Evolutionary conservation across 768 basidiomycete species (phyloP).

Genomic region (Naganishia vaughanmartiniae): DNA sequence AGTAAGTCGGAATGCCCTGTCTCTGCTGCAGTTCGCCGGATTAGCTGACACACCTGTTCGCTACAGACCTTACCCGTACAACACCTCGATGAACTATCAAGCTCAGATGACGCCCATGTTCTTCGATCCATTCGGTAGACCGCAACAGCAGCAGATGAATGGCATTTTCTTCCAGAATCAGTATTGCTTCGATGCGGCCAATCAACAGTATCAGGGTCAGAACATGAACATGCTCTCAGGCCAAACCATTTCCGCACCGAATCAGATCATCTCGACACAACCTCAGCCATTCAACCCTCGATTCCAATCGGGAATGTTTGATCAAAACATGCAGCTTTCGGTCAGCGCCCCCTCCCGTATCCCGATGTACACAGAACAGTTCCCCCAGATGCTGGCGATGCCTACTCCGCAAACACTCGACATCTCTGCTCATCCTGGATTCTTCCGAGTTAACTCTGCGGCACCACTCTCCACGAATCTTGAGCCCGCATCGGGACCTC

Average conservation of each 20-base stretch:
- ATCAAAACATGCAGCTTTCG: conserved; percentile 4
- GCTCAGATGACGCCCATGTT: conserved; percentile 1
- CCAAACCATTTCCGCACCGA: not conserved
- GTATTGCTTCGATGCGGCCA: not conserved
- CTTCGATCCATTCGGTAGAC: conserved; percentile 10
- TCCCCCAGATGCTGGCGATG: conserved; percentile 5
- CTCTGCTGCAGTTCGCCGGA: not conserved
- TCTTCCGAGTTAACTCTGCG: conserved; percentile 13
- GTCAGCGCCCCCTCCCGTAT: conserved; percentile 9
- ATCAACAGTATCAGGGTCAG: not conserved
- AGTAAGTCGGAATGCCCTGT: not conserved
- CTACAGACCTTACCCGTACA: not conserved
- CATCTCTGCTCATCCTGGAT: not conserved
- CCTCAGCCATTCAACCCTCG: not conserved
- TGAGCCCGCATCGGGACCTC: conserved; percentile 12
- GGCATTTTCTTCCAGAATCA: not conserved
- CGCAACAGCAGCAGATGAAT: not conserved
- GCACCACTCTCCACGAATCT: not conserved
- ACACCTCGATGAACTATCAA: not conserved
- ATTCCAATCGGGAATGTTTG: not conserved
- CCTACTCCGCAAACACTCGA: not conserved
- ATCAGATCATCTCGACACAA: not conserved
- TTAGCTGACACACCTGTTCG: not conserved
- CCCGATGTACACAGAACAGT: conserved; percentile 3
- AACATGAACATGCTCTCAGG: not conserved